Conservation (phyloP, 768 basidiomycete genomes). For the Gyrodon lividus region DNA sequence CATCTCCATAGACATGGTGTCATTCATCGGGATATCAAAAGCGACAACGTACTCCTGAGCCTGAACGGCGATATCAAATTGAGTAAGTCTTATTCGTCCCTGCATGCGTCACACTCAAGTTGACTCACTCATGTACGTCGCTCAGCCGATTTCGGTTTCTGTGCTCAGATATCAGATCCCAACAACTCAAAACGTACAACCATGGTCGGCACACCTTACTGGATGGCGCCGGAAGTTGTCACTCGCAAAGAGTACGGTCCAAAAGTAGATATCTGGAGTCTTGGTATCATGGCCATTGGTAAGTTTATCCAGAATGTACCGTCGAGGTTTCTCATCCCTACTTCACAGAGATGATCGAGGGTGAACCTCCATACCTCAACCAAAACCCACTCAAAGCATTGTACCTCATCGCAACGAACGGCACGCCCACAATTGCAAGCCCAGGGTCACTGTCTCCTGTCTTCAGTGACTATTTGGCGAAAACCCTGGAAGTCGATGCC, state of each 20-base stretch:
- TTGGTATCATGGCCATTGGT: conserved; percentile 97
- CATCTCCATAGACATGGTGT: conserved; percentile 96
- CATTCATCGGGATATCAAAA: conserved; percentile 99
- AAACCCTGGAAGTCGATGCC: conserved; percentile 90
- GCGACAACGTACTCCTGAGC: conserved; percentile 92
- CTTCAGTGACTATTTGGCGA: conserved; percentile 88
- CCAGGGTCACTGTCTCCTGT: conserved; percentile 72
- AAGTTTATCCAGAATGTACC: conserved; percentile 23
- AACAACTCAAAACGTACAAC: conserved; percentile 91
- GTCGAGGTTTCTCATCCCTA: conserved; percentile 5
- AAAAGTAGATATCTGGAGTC: conserved; percentile 97
- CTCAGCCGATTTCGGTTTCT: conserved; percentile 97
- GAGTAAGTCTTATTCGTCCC: conserved; percentile 58
- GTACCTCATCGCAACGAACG: conserved; percentile 97
- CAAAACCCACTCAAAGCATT: conserved; percentile 96
- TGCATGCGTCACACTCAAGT: not conserved
- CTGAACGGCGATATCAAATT: conserved; percentile 97
- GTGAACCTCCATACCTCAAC: conserved; percentile 93
- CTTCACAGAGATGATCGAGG: conserved; percentile 90
- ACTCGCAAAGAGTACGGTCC: conserved; percentile 97
- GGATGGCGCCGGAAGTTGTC: conserved; percentile 99
- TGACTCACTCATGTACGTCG: conserved; percentile 7
- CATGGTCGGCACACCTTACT: conserved; percentile 98
- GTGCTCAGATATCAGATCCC: conserved; percentile 91
- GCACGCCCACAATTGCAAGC: conserved; percentile 94